These are phyloP conservation scores for Hebeloma cylindrosporum DNA, from an alignment of 768 basidiomycete genomes.

Conservation along the genomic window DNA sequence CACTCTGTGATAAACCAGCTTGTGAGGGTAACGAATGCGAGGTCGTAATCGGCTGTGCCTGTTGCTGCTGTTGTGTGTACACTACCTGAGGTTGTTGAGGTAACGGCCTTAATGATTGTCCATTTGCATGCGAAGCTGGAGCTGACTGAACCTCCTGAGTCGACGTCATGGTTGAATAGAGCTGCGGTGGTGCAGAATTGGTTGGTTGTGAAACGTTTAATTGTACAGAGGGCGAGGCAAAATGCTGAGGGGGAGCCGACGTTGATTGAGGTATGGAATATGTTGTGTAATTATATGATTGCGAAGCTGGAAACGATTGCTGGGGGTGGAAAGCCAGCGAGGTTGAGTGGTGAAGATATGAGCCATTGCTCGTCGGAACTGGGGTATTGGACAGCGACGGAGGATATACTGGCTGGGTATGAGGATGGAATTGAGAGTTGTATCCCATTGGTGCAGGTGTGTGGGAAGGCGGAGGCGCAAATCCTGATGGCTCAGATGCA, in stretches of 20 bases:
- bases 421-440: conserved; percentile 36
- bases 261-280: conserved; percentile 37
- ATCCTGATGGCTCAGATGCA: conserved; percentile 35
- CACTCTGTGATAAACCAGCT: conserved; percentile 22
- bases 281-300: conserved; percentile 33
- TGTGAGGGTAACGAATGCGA: conserved; percentile 31
- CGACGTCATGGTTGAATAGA: conserved; percentile 33
- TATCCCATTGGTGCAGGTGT: conserved; percentile 38
- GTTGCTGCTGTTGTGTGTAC: conserved; percentile 33
- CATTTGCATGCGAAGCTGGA: conserved; percentile 30
- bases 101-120: conserved; percentile 42
- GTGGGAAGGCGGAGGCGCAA: conserved; percentile 43
- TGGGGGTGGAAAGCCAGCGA: conserved; percentile 39
- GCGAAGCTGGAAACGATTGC: conserved; percentile 34
- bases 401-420: conserved; percentile 25
- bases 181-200: conserved; percentile 35
- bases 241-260: conserved; percentile 40
- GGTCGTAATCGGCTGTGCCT: conserved; percentile 20
- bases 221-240: conserved; percentile 29
- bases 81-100: conserved; percentile 46
- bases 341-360: conserved; percentile 28
- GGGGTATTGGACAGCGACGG: conserved; percentile 33
- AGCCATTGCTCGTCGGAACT: conserved; percentile 20
- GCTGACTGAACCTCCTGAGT: conserved; percentile 32
- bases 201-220: conserved; percentile 21